phyloP scores from a whole-genome alignment of 225 moss, liverwort and hornwort genomes.

The Pseudoscleropodium purum region DNA sequence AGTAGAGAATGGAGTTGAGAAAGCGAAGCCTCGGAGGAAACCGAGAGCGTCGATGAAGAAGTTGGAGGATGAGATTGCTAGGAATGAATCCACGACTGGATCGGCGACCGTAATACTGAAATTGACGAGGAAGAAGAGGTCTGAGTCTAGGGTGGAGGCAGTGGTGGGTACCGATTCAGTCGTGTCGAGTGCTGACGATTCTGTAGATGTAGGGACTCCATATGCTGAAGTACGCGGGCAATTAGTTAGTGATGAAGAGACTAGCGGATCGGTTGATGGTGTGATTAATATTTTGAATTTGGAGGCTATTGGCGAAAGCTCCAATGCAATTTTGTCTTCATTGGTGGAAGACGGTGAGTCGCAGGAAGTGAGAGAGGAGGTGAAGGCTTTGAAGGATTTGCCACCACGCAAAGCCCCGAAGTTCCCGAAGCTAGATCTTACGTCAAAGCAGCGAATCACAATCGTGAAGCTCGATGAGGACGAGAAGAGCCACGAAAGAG shows the following conservation, averaged over 20 bases:
- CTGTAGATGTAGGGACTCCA: neutral
- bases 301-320: slow-evolving; percentile 9
- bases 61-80: slow-evolving; percentile 38
- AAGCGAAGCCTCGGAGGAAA: slow-evolving; percentile 14
- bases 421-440: slow-evolving; percentile 38
- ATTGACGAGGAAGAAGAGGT: slow-evolving; percentile 10
- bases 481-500: neutral
- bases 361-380: neutral
- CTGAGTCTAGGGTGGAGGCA: neutral
- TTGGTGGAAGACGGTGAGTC: slow-evolving; percentile 9
- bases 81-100: slow-evolving; percentile 13
- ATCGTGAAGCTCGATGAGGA: slow-evolving; percentile 16
- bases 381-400: neutral
- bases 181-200: neutral
- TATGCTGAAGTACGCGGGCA: neutral
- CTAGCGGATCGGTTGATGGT: neutral
- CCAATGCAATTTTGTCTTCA: slow-evolving; percentile 23
- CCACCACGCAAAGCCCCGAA: slow-evolving; percentile 22
- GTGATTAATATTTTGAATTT: neutral
- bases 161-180: neutral
- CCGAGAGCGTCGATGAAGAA: slow-evolving; percentile 29
- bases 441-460: slow-evolving; percentile 34
- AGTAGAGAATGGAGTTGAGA: neutral
- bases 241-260: neutral
- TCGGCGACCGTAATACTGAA: neutral